Percentiles rank a stretch among this genome's conserved stretches.
Conservation (phyloP, 345 rosid species). For the Camelina sativa region DNA sequence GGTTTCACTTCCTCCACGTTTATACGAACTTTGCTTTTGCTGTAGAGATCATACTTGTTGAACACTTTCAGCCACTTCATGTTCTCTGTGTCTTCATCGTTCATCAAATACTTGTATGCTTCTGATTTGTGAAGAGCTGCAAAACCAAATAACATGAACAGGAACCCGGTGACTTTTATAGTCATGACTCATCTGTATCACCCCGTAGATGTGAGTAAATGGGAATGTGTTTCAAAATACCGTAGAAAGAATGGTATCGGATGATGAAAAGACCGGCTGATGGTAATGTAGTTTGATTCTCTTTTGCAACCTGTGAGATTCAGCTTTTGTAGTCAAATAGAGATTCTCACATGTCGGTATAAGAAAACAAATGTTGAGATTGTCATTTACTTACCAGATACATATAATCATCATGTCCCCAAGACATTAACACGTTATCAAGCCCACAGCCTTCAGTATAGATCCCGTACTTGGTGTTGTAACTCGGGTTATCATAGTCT, state of each 20-base stretch:
- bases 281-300: conserved; percentile 62
- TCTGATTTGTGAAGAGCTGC: conserved; percentile 63
- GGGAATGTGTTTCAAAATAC: conserved; percentile 30
- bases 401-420: conserved; percentile 81
- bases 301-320: conserved; percentile 51
- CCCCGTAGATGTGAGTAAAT: not conserved
- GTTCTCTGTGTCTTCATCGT: conserved; percentile 56
- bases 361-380: not conserved
- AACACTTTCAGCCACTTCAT: conserved; percentile 69
- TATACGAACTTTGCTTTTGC: conserved; percentile 66
- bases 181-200: not conserved
- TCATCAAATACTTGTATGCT: conserved; percentile 63
- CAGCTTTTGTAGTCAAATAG: not conserved
- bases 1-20: conserved; percentile 61
- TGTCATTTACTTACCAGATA: conserved; percentile 46
- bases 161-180: not conserved
- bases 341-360: conserved; percentile 8
- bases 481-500: conserved; percentile 53
- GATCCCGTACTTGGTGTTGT: conserved; percentile 58
- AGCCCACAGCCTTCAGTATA: conserved; percentile 63
- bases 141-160: not conserved
- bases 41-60: conserved; percentile 74
- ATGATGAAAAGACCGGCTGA: conserved; percentile 63
- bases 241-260: conserved; percentile 70
- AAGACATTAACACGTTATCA: conserved; percentile 61